phyloP scores from a whole-genome alignment of 805 yeast species.

The Ogataea trehalophila region DNA sequence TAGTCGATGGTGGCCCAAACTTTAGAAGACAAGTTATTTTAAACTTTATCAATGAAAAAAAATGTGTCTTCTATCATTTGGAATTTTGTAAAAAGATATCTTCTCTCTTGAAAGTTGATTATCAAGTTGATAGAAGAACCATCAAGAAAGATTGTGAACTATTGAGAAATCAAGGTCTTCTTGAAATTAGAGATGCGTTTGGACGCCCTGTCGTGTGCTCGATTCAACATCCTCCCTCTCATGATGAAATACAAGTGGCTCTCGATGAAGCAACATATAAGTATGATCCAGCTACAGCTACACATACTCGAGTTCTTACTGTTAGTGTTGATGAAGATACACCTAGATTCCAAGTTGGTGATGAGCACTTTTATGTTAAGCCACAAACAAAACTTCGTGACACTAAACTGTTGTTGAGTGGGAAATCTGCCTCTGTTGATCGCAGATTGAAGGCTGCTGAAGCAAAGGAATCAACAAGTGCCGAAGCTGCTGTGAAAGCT shows the following conservation, averaged over 20 bases:
- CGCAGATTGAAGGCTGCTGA: background rate
- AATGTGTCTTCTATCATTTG: slow-evolving; percentile 41
- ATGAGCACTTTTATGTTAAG: slow-evolving; percentile 15
- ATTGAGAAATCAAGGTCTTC: slow-evolving; percentile 29
- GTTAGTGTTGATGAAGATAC: background rate
- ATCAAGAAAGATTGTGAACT: slow-evolving; percentile 37
- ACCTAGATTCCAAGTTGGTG: slow-evolving; percentile 15
- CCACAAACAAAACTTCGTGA: too few species aligned
- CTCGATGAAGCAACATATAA: background rate
- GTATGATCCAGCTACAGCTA: too few species aligned
- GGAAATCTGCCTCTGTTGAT: background rate
- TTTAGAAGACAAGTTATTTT: slow-evolving; percentile 26
- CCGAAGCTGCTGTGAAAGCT: background rate
- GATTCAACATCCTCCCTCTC: slow-evolving; percentile 9
- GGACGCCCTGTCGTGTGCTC: slow-evolving; percentile 10
- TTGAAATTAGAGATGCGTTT: slow-evolving; percentile 9
- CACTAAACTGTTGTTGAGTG: too few species aligned
- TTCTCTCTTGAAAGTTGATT: slow-evolving; percentile 34
- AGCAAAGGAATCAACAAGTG: background rate
- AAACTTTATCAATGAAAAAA: slow-evolving; percentile 39
- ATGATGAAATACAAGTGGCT: slow-evolving; percentile 6
- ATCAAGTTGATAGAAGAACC: slow-evolving; percentile 50
- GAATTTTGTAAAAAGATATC: slow-evolving; percentile 38
- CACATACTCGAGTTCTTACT: too few species aligned
- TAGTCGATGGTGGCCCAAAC: slow-evolving; percentile 26